Evolutionary conservation across 768 basidiomycete genomes (phyloP).

Genomic region (Rhizopogon vinicolor): DNA sequence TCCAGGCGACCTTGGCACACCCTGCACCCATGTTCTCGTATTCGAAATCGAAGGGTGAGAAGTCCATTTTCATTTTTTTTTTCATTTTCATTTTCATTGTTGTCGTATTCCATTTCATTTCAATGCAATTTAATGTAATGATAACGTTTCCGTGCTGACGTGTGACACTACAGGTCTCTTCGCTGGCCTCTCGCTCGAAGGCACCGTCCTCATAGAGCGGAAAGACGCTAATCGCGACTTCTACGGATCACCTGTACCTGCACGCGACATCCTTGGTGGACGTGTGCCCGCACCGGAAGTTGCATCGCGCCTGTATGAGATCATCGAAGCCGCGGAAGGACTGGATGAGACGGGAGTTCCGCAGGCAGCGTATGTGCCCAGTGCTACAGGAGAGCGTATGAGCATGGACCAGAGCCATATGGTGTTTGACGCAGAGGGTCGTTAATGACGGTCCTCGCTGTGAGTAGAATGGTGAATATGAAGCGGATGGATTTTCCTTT

Average conservation of each 20-base stretch:
- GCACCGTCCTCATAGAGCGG: constrained; percentile 89
- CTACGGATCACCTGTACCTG: constrained; percentile 88
- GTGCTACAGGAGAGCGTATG: constrained; percentile 55
- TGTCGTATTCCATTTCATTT: neutral
- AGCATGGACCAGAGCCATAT: constrained; percentile 41
- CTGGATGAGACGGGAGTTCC: constrained; percentile 84
- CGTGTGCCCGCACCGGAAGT: constrained; percentile 97
- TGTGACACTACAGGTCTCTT: constrained; percentile 63
- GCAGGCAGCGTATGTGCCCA: constrained; percentile 74
- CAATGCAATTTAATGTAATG: neutral
- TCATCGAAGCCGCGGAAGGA: constrained; percentile 95
- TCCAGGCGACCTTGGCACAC: constrained; percentile 83
- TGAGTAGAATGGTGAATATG: neutral
- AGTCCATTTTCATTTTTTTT: too few relatives aligned
- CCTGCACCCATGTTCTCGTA: constrained; percentile 98
- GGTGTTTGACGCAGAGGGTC: constrained; percentile 74
- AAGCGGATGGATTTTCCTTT: neutral
- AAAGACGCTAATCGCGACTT: constrained; percentile 97
- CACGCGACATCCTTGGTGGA: constrained; percentile 87
- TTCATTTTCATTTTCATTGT: neutral
- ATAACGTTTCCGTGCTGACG: neutral
- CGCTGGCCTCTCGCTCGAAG: constrained; percentile 91
- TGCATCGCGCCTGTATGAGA: constrained; percentile 86
- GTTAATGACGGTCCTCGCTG: constrained; percentile 5
- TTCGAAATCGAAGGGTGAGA: constrained; percentile 87